These are phyloP conservation scores for Torrubiellomyces zombiae DNA, from an alignment of 2,329 filamentous ascomycete genomes.

Conservation along the genomic window DNA sequence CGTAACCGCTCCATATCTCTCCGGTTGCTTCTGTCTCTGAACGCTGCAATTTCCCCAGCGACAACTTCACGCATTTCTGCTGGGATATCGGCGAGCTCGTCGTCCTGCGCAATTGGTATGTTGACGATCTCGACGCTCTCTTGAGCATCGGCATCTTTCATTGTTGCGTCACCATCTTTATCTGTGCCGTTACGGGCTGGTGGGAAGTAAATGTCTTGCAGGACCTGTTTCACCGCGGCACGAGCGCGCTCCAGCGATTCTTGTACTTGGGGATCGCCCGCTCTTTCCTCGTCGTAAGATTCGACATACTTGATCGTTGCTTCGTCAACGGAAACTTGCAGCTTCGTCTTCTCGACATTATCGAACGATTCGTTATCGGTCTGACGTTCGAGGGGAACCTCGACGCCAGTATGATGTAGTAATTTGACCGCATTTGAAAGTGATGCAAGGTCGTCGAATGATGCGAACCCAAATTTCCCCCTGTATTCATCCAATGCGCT, in stretches of 20 bases:
- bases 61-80: conserved; percentile 93
- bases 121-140: conserved; percentile 73
- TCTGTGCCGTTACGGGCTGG: conserved; percentile 30
- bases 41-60: conserved; percentile 82
- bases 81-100: conserved; percentile 89
- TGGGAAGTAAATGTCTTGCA: conserved; percentile 61
- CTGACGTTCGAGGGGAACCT: conserved; percentile 70
- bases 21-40: conserved; percentile 78
- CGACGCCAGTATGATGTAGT: conserved; percentile 62
- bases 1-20: conserved; percentile 76
- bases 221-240: conserved; percentile 46
- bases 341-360: conserved; percentile 49
- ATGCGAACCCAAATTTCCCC: conserved; percentile 82
- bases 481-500: conserved; percentile 49
- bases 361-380: conserved; percentile 30
- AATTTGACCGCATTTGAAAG: conserved; percentile 73
- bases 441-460: conserved; percentile 84
- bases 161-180: conserved; percentile 48
- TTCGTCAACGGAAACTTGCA: conserved; percentile 66
- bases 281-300: conserved; percentile 52
- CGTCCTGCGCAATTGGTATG: conserved; percentile 73
- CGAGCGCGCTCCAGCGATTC: conserved; percentile 55
- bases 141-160: conserved; percentile 48
- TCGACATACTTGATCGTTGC: conserved; percentile 74
- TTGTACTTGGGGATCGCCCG: conserved; percentile 46